These are phyloP conservation scores for Pyrenula aspistea DNA, from an alignment of 495 filamentous ascomycete genomes.

Conservation along the genomic window DNA sequence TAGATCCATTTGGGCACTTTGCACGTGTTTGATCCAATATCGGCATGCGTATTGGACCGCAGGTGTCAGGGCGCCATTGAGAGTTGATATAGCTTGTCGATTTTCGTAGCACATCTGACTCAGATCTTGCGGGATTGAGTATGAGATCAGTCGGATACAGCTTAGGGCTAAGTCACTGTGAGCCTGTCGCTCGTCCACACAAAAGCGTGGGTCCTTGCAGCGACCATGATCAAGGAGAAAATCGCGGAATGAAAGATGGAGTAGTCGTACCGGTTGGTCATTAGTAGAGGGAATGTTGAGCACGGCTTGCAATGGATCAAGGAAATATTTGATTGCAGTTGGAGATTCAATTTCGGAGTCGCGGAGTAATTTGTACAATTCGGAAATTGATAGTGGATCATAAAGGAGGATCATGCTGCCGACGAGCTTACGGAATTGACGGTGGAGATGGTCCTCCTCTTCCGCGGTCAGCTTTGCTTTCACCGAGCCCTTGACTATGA, in stretches of 20 bases:
- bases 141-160: slow-evolving; percentile 23
- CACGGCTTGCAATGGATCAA: slow-evolving; percentile 25
- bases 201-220: slow-evolving; percentile 18
- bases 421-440: not conserved
- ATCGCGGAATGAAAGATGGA: slow-evolving; percentile 41
- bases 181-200: slow-evolving; percentile 23
- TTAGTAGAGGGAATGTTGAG: slow-evolving; percentile 19
- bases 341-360: too few relatives aligned
- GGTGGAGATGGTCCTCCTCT: not conserved
- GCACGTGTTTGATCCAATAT: slow-evolving; percentile 19
- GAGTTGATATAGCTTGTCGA: slow-evolving; percentile 26
- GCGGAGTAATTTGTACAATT: slow-evolving; percentile 8
- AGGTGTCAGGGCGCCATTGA: slow-evolving; percentile 16
- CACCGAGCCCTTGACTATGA: slow-evolving; percentile 10
- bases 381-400: not conserved
- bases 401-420: not conserved
- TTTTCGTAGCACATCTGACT: too few relatives aligned
- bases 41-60: slow-evolving; percentile 20
- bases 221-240: slow-evolving; percentile 29
- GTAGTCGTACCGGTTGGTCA: slow-evolving; percentile 19
- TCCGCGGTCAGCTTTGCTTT: not conserved
- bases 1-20: slow-evolving; percentile 2
- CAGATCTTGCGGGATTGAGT: slow-evolving; percentile 19
- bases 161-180: slow-evolving; percentile 18
- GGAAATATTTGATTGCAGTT: too few relatives aligned